These are phyloP conservation scores for Cubamyces sp. DNA, from an alignment of 768 basidiomycete species.

Conservation along the genomic window DNA sequence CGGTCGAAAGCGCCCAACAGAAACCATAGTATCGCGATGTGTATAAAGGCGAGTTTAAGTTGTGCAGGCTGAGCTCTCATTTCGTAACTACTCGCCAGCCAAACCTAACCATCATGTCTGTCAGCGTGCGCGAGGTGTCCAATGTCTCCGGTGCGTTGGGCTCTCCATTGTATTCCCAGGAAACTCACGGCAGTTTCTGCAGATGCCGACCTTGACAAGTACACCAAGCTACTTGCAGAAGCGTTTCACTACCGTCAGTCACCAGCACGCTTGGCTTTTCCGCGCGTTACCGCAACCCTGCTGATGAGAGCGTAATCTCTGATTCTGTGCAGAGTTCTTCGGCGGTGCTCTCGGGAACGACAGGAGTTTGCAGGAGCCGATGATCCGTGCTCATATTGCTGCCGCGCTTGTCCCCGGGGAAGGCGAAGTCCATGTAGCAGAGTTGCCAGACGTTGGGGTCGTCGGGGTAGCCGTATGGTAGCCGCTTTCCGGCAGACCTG, in stretches of 20 bases:
- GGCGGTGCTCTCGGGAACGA: constrained; percentile 6
- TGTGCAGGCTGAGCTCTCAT: too few species aligned
- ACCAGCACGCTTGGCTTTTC: too few species aligned
- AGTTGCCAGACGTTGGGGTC: constrained; percentile 4
- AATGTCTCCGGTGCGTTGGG: constrained; percentile 2
- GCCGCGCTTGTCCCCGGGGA: constrained; percentile 4
- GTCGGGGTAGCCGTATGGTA: constrained; percentile 20
- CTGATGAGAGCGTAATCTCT: too few species aligned
- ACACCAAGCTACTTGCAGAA: constrained; percentile 3
- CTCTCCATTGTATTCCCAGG: background rate
- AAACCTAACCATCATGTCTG: background rate
- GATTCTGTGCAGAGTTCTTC: constrained; percentile 9
- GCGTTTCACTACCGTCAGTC: constrained; percentile 13
- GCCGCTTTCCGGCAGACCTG: background rate
- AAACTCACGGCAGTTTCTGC: background rate
- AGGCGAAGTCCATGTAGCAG: constrained; percentile 19
- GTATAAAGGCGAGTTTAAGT: too few species aligned
- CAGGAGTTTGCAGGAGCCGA: constrained; percentile 1
- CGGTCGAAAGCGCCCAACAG: too few species aligned
- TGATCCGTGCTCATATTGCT: constrained; percentile 15
- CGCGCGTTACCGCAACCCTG: background rate
- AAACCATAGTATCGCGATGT: too few species aligned
- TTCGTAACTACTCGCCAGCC: too few species aligned
- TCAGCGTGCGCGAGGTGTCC: constrained; percentile 6
- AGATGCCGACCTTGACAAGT: constrained; percentile 3